A percentile compares a stretch with the other conserved stretches of the same genome.
Conservation (phyloP, 169 alveolate genomes). For the Amoebophrya sp. region DNA sequence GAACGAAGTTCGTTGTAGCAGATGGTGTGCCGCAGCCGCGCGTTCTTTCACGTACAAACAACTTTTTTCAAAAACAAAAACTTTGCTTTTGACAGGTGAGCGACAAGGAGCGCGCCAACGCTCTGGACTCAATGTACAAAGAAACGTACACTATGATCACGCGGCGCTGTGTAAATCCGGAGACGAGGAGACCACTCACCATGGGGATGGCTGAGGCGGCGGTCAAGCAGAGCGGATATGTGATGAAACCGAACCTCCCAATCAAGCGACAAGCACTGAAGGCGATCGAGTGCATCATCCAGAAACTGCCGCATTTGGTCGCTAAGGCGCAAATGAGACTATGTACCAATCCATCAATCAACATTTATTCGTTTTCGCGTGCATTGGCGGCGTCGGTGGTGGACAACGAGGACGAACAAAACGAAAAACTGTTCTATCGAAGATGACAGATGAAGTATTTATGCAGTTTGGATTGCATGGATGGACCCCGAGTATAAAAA, state of each 20-base stretch:
- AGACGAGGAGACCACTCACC: slow-evolving; percentile 68
- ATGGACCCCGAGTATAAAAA: no score
- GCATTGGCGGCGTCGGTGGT: no score
- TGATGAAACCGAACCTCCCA: not conserved
- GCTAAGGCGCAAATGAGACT: not conserved
- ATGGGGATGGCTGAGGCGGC: slow-evolving; percentile 57
- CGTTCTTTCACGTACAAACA: not conserved
- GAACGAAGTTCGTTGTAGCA: not conserved
- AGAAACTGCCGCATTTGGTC: not conserved
- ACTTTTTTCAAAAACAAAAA: not conserved
- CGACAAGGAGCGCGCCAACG: slow-evolving; percentile 61
- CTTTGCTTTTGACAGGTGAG: slow-evolving; percentile 46
- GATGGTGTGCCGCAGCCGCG: not conserved
- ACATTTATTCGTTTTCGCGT: no score
- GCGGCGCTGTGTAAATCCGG: slow-evolving; percentile 60
- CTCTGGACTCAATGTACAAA: slow-evolving; percentile 51
- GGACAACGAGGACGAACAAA: no score
- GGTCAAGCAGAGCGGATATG: slow-evolving; percentile 27
- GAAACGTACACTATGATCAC: slow-evolving; percentile 55
- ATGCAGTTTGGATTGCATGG: no score
- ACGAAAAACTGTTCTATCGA: no score
- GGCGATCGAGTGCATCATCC: slow-evolving; percentile 17
- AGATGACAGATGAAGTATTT: no score
- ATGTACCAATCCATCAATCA: no score
- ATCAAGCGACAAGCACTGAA: slow-evolving; percentile 28